Evolutionary conservation across 2,329 filamentous ascomycete species (phyloP).

Genomic region (Trichoderma koningiopsis): DNA sequence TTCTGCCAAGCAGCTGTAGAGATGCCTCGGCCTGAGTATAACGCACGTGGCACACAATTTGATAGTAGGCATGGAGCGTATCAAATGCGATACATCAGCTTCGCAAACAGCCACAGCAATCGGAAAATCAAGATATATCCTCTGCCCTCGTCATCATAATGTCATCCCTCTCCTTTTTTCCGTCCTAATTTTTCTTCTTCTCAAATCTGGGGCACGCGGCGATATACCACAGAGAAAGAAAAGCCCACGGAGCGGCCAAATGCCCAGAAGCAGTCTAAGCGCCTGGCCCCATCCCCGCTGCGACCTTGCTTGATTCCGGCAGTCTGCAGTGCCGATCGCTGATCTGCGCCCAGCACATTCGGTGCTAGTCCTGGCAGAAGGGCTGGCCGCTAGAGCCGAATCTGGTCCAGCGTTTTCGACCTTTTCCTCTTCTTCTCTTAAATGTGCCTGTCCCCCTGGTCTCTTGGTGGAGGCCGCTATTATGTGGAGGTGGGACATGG

Average conservation of each 20-base stretch:
- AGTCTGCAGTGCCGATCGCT: slow-evolving; percentile 15
- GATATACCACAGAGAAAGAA: background rate
- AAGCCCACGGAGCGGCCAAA: slow-evolving; percentile 7
- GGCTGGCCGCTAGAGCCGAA: background rate
- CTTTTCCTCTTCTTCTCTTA: background rate
- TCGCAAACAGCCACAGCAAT: background rate
- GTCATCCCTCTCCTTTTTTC: background rate
- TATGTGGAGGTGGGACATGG: slow-evolving; percentile 5
- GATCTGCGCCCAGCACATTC: background rate
- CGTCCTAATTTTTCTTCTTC: background rate
- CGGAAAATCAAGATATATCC: background rate
- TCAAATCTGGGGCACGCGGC: background rate
- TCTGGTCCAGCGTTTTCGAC: background rate
- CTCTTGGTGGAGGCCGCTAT: slow-evolving; percentile 1
- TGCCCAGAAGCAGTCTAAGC: slow-evolving; percentile 19
- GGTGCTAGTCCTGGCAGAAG: background rate
- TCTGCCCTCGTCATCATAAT: background rate
- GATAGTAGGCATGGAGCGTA: background rate
- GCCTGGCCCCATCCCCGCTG: background rate
- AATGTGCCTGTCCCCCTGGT: background rate
- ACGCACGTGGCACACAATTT: background rate
- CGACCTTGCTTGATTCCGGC: slow-evolving; percentile 9
- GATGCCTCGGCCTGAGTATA: background rate
- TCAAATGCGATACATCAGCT: background rate
- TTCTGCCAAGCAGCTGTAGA: background rate